Conservation (phyloP, 305 asterid species). For the Andrographis paniculata region DNA sequence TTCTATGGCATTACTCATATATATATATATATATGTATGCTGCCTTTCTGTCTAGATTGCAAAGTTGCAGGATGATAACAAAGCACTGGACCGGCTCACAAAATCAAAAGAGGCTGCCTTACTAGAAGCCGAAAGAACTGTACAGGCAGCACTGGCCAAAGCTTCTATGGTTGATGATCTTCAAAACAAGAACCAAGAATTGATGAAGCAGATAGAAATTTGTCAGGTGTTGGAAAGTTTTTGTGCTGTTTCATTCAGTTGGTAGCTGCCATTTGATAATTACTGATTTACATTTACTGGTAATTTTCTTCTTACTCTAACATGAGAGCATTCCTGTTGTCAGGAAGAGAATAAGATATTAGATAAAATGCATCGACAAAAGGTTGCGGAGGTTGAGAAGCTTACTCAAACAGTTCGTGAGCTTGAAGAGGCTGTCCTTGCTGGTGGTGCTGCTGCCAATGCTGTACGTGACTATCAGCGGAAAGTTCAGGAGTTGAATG, state of each 20-base stretch:
- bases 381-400: slow-evolving; percentile 98
- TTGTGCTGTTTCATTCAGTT: slow-evolving; percentile 8
- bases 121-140: slow-evolving; percentile 94
- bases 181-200: slow-evolving; percentile 96
- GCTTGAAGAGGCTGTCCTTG: slow-evolving; percentile 99
- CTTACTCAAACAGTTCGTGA: slow-evolving; percentile 98
- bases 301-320: slow-evolving; percentile 5
- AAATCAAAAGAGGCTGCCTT: slow-evolving; percentile 99
- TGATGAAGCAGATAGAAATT: slow-evolving; percentile 99
- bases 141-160: slow-evolving; percentile 87
- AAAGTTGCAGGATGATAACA: slow-evolving; percentile 95
- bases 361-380: slow-evolving; percentile 94
- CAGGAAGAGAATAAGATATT: slow-evolving; percentile 98
- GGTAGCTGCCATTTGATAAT: slow-evolving; percentile 9
- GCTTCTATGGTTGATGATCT: slow-evolving; percentile 99
- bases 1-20: slow-evolving; percentile 13
- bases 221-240: slow-evolving; percentile 61
- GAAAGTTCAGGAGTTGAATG: slow-evolving; percentile 99
- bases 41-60: slow-evolving; percentile 51
- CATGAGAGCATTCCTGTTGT: slow-evolving; percentile 10
- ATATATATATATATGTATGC: slow-evolving; percentile 7
- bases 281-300: background rate
- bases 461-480: slow-evolving; percentile 99
- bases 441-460: slow-evolving; percentile 99
- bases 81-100: slow-evolving; percentile 94